phyloP scores from a whole-genome alignment of 768 basidiomycete species.

The Fomitopsis pulvina region DNA sequence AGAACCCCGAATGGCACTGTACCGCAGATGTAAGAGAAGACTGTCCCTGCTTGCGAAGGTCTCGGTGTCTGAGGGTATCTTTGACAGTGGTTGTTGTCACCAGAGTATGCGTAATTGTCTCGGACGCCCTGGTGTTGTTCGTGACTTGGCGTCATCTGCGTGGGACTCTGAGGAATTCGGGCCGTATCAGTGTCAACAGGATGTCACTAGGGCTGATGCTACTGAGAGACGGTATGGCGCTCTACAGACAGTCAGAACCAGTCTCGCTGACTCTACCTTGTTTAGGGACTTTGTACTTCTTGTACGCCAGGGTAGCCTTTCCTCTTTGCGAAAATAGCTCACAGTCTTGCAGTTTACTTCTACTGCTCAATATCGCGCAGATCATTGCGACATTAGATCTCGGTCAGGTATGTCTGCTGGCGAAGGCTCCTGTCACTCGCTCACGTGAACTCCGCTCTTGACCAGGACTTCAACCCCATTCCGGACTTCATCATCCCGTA shows the following conservation, averaged over 20 bases:
- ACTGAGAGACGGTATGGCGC: background rate
- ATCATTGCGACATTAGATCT: background rate
- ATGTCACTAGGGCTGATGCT: background rate
- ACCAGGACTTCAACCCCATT: background rate
- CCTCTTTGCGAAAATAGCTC: background rate
- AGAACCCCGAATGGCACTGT: background rate
- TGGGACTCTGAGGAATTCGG: no score
- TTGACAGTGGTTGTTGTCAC: background rate
- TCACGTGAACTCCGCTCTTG: no score
- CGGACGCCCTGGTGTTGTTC: background rate
- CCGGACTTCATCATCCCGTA: background rate
- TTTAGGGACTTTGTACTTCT: background rate
- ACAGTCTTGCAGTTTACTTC: background rate
- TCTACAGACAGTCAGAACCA: background rate
- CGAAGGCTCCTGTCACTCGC: no score
- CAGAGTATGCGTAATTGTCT: background rate
- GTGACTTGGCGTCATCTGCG: background rate
- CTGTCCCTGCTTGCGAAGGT: background rate
- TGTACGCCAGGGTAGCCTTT: background rate
- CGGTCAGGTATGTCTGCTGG: background rate
- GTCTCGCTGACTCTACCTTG: background rate
- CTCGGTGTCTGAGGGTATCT: background rate
- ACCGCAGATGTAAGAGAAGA: background rate
- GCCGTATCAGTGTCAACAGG: background rate
- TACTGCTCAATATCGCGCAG: background rate